Evolutionary conservation across 495 filamentous ascomycete genomes (phyloP), one percentile per base, ranked within the genome.

Genomic region (Lasiosphaeria hispida): DNA sequence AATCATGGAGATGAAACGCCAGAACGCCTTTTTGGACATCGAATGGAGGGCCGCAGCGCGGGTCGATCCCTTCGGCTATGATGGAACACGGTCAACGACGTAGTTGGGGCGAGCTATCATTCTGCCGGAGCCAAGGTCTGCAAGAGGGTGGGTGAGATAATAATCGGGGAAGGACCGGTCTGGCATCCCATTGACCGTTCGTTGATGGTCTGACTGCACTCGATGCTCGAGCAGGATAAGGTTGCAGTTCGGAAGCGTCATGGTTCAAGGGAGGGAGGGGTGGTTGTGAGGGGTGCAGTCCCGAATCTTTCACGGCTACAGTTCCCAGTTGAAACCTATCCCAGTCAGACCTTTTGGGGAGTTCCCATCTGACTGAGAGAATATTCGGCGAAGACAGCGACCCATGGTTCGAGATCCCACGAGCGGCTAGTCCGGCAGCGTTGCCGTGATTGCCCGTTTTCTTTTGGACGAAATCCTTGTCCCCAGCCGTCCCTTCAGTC

Each of bases 11-110:
- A 49, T 49, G 47, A 49, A 49, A 49, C 47, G 33, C 47, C 33
- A 11, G 23, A 33, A 35, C 33, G 19, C 23, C 23, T 36, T 35
- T n/a, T 8, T 8, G 19, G 47, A 36, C 23, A 14, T 34, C 47
- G 47, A 49, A 49, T 49, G 47, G 23, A 36, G 47, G 35, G 47
- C 47, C 47, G 47, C 47, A 49, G 23, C 33, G 47, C 47, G 10
- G 2, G 47, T 14, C 33, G 33, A 49, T 47, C 43, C 41, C 30
- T 33, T 49, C 47, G 47, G 23, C 47, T 49, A 49, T 33, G 47
- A 23, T 17, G 18, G 43, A 10, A 23, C 43, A 13, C 5, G 23
- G 23, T 30, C 23, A 30, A 30, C 23, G 43, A 23, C 43, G 15
- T 47, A 10, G 17, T 3, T 10, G 15, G 8, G 30, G 43, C 43